These are phyloP conservation scores for Wallacemonas collosoma DNA, from an alignment of 208 protist species.

Conservation along the genomic window DNA sequence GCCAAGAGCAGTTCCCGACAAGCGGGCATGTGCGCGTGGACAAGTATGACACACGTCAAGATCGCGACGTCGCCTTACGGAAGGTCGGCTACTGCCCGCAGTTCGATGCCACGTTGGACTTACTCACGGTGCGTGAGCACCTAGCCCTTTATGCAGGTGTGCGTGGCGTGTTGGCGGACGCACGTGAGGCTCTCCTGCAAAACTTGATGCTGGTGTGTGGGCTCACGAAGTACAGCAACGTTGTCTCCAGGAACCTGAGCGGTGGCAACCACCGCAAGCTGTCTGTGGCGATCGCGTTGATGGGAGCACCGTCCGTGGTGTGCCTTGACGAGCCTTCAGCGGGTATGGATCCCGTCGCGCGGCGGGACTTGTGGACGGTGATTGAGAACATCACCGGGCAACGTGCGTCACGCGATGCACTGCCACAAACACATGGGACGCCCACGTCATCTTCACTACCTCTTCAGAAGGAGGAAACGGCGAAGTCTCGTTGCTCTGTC, in stretches of 20 bases:
- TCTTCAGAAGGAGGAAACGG: slow-evolving; percentile 10
- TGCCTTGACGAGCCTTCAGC: slow-evolving; percentile 81
- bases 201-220: slow-evolving; percentile 36
- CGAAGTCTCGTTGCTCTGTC: slow-evolving; percentile 43
- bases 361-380: slow-evolving; percentile 66
- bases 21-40: slow-evolving; percentile 57
- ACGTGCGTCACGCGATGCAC: slow-evolving; percentile 20
- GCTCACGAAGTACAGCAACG: slow-evolving; percentile 39
- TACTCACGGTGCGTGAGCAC: slow-evolving; percentile 93
- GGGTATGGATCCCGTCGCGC: slow-evolving; percentile 68
- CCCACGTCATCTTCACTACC: background rate
- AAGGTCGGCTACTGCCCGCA: slow-evolving; percentile 96
- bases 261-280: slow-evolving; percentile 85
- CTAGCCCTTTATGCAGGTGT: slow-evolving; percentile 88
- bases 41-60: slow-evolving; percentile 48
- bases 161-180: slow-evolving; percentile 45
- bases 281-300: slow-evolving; percentile 70
- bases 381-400: slow-evolving; percentile 49
- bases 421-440: slow-evolving; percentile 77
- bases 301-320: slow-evolving; percentile 63
- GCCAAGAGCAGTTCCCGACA: slow-evolving; percentile 69
- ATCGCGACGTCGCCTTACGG: slow-evolving; percentile 40
- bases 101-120: slow-evolving; percentile 92
- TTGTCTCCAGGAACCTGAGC: slow-evolving; percentile 31
- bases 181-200: slow-evolving; percentile 26